Base-by-base conservation (phyloP, 1,284 basidiomycete species). In the Fomitopsis betulina region DNA sequence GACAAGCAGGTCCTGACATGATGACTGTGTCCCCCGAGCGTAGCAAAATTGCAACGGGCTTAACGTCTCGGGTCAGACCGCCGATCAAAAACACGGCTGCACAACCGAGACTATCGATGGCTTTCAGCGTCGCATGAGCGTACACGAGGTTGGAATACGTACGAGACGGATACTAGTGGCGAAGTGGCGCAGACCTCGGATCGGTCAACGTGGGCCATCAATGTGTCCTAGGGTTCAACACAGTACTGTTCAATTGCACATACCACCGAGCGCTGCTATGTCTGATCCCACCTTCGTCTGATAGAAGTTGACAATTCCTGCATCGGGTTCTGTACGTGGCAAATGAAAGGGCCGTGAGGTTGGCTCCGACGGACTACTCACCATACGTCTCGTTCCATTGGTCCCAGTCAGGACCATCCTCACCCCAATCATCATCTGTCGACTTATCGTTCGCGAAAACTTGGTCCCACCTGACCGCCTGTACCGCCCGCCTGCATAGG, bases 281-380 rank as follows among this genome's bases (percentile, higher is more conserved):
- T 19, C 17, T 6, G 25, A 9, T 54, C 64, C 43, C 23, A 82
- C 85, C 72, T 84, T 89, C 53, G 78, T 79, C 70, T 94, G 91
- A 70, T 94, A 94, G 67, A 93, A 96, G 70, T 97, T 97, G 60
- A 96, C 89, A 50, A 97, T 96, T 2, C 94, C 94, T 12, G 94
- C 93, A 70, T 96, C 94, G 2, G 93, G 92, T 68, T 91, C 94
- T 90, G 66, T 35, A 23, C 37, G n/a, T 2, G 7, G 21, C 4
- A n/a, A 12, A 30, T 53, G 10, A 49, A 43, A 5, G 1, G 12
- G 27, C n/a, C 19, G 1, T 13, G 19, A 23, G 52, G 17, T 7
- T 23, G 33, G 25, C 30, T 10, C n/a, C 17, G 42, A 32, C 23
- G 42, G 25, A 12, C 23, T 27, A 13, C 74, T 54, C 64, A 92